Percentiles rank a stretch among this genome's conserved stretches.
Evolutionary conservation across 768 basidiomycete species (phyloP).

Genomic region (Wakefieldia striispora): DNA sequence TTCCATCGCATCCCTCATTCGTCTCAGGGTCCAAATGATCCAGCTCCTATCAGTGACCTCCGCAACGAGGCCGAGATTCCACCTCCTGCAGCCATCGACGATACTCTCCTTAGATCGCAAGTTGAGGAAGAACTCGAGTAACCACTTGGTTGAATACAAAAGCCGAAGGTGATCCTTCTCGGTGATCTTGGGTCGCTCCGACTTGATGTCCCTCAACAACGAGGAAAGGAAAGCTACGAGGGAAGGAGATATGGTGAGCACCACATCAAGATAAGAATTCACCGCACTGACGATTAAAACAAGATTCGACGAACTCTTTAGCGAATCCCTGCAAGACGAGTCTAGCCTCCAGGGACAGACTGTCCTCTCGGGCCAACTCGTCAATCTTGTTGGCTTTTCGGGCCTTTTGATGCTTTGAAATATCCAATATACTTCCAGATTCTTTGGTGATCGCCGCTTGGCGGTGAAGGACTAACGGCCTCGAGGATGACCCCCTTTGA

Average conservation of each 20-base stretch:
- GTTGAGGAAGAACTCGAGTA: conserved; percentile 84
- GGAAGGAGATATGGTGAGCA: conserved; percentile 16
- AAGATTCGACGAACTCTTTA: conserved; percentile 70
- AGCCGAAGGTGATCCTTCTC: conserved; percentile 93
- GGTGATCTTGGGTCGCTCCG: conserved; percentile 88
- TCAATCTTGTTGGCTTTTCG: conserved; percentile 63
- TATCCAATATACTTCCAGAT: conserved; percentile 68
- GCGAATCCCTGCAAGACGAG: conserved; percentile 67
- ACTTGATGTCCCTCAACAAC: conserved; percentile 89
- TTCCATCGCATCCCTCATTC: conserved; percentile 87
- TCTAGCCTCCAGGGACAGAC: conserved; percentile 63
- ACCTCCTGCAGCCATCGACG: conserved; percentile 34
- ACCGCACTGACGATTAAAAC: conserved; percentile 78
- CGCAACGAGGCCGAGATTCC: conserved; percentile 72
- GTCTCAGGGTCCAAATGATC: conserved; percentile 86
- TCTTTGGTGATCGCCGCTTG: conserved; percentile 76
- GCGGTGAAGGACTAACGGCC: conserved; percentile 77
- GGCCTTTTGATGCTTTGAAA: conserved; percentile 57
- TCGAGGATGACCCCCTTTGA: conserved; percentile 34
- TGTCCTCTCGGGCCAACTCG: conserved; percentile 66
- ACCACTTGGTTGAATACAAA: conserved; percentile 86
- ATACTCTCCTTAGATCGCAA: conserved; percentile 39
- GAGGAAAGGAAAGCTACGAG: conserved; percentile 79
- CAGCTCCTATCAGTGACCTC: conserved; percentile 85
- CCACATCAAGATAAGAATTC: conserved; percentile 7